Evolutionary conservation across 768 basidiomycete genomes (phyloP).

Genomic region (Psilocybe cubensis): DNA sequence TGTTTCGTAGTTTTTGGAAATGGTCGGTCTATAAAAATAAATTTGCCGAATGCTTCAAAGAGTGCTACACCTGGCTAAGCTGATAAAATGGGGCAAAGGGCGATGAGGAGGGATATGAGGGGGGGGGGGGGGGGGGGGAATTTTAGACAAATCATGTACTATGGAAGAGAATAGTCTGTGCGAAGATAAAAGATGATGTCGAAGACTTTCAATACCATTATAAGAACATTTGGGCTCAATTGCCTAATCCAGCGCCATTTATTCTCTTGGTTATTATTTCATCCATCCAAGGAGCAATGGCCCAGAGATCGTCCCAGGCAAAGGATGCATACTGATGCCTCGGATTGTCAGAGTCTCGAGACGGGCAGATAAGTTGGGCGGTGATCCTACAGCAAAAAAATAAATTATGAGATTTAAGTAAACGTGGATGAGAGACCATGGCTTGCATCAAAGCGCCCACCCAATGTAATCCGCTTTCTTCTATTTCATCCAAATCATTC

Average conservation of each 20-base stretch:
- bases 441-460: conserved; percentile 72
- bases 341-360: conserved; percentile 40
- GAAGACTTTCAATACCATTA: not conserved
- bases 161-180: too few relatives aligned
- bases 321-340: conserved; percentile 72
- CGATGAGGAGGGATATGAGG: not conserved
- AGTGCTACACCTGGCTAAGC: not conserved
- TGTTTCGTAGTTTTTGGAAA: conserved; percentile 6
- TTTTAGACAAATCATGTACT: too few relatives aligned
- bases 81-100: not conserved
- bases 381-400: conserved; percentile 50
- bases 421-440: not conserved
- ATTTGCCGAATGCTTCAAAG: not conserved
- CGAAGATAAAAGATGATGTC: too few relatives aligned
- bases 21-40: conserved; percentile 3
- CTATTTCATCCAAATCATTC: conserved; percentile 50
- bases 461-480: conserved; percentile 71
- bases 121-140: too few relatives aligned
- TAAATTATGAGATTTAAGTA: conserved; percentile 1
- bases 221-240: conserved; percentile 27
- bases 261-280: conserved; percentile 65
- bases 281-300: conserved; percentile 82
- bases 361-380: conserved; percentile 56
- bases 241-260: conserved; percentile 74
- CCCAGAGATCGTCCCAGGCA: conserved; percentile 66